Conservation (phyloP, 495 filamentous ascomycete species). For the Neurospora sp. region DNA sequence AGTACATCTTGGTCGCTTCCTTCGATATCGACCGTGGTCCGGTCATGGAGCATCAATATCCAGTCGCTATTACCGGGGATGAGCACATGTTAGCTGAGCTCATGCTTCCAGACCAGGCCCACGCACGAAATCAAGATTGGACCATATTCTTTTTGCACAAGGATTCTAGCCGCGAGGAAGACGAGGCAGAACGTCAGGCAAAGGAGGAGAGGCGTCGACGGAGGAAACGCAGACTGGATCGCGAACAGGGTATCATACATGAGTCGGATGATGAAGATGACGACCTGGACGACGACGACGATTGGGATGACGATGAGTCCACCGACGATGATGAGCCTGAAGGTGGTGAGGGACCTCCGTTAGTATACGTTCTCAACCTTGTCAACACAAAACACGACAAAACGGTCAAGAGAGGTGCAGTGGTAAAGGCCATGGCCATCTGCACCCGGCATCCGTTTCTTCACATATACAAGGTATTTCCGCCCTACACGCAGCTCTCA, state of each 20-base stretch:
- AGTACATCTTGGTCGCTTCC: slow-evolving; percentile 96
- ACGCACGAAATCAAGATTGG: slow-evolving; percentile 94
- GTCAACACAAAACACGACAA: slow-evolving; percentile 97
- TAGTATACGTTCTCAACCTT: slow-evolving; percentile 95
- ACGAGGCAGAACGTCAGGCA: slow-evolving; percentile 46
- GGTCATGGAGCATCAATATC: slow-evolving; percentile 98
- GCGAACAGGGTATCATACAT: slow-evolving; percentile 44
- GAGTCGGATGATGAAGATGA: slow-evolving; percentile 38
- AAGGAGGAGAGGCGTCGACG: slow-evolving; percentile 41
- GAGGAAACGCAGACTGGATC: slow-evolving; percentile 33
- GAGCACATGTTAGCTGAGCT: slow-evolving; percentile 96
- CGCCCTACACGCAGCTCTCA: neutral
- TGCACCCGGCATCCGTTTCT: slow-evolving; percentile 97
- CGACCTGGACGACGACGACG: slow-evolving; percentile 27
- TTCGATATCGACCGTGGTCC: slow-evolving; percentile 95
- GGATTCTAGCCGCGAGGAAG: slow-evolving; percentile 71
- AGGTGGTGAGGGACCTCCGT: slow-evolving; percentile 67
- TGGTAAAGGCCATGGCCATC: slow-evolving; percentile 99
- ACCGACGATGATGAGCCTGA: slow-evolving; percentile 58
- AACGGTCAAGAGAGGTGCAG: slow-evolving; percentile 80
- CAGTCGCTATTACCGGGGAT: slow-evolving; percentile 88
- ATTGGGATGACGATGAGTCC: slow-evolving; percentile 29
- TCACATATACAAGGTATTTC: slow-evolving; percentile 87
- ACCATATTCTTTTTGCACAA: slow-evolving; percentile 99
- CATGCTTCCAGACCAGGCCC: slow-evolving; percentile 96